Evolutionary conservation across 2,329 filamentous ascomycete genomes (phyloP).

Genomic region (Trichophyton mentagrophytes): DNA sequence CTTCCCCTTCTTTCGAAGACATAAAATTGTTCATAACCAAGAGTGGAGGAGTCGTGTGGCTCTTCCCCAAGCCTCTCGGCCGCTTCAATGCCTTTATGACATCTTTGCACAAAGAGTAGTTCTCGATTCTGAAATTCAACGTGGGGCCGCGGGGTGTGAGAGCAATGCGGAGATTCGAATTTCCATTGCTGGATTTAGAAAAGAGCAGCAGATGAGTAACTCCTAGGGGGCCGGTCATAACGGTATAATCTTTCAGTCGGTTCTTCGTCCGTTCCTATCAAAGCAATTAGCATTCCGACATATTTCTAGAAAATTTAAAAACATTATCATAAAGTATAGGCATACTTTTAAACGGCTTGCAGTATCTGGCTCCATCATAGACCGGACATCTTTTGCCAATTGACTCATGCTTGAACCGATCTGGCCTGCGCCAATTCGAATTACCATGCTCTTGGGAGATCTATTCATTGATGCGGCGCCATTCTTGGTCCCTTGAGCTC

Average conservation of each 20-base stretch:
- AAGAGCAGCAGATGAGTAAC: slow-evolving; percentile 90
- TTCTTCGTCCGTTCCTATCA: slow-evolving; percentile 67
- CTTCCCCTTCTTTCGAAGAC: slow-evolving; percentile 44
- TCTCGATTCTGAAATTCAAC: slow-evolving; percentile 84
- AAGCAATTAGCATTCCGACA: neutral
- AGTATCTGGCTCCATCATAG: slow-evolving; percentile 92
- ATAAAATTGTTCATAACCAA: slow-evolving; percentile 98
- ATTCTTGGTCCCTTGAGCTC: slow-evolving; percentile 36
- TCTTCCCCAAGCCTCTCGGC: slow-evolving; percentile 68
- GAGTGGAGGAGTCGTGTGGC: slow-evolving; percentile 73
- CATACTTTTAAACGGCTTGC: slow-evolving; percentile 65
- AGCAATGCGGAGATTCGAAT: slow-evolving; percentile 81
- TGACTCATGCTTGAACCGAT: slow-evolving; percentile 86
- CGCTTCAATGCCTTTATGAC: slow-evolving; percentile 72
- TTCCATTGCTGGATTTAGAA: slow-evolving; percentile 75
- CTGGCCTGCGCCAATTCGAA: slow-evolving; percentile 87
- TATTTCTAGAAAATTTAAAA: neutral
- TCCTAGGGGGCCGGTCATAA: slow-evolving; percentile 88
- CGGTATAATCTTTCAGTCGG: slow-evolving; percentile 77
- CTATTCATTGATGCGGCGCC: slow-evolving; percentile 44
- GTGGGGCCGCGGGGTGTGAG: slow-evolving; percentile 84
- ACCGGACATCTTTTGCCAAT: slow-evolving; percentile 77
- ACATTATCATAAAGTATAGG: neutral
- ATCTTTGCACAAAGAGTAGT: slow-evolving; percentile 88
- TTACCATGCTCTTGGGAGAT: slow-evolving; percentile 93